Evolutionary conservation across 495 filamentous ascomycete genomes (phyloP).

Genomic region (Coniosporium apollinis): DNA sequence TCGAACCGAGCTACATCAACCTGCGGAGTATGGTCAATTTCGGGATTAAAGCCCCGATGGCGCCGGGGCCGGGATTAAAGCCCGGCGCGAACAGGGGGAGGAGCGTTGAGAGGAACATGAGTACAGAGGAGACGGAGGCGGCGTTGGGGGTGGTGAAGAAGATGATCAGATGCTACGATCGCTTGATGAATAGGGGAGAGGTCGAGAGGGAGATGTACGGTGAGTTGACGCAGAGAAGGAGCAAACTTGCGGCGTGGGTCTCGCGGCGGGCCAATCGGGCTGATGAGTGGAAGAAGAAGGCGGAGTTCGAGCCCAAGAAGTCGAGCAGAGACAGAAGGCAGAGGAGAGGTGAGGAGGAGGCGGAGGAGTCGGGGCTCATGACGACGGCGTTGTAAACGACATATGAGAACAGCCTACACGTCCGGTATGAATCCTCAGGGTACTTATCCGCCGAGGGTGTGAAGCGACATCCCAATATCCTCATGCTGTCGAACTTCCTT

Average conservation of each 20-base stretch:
- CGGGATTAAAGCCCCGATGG: too few species aligned
- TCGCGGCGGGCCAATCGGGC: neutral
- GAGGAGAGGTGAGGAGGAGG: too few species aligned
- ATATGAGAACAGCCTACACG: too few species aligned
- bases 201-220: constrained; percentile 5
- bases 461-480: too few species aligned
- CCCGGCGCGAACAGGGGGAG: too few species aligned
- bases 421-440: too few species aligned
- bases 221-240: neutral
- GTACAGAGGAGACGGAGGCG: neutral
- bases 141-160: neutral
- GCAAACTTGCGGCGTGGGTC: neutral
- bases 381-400: too few species aligned
- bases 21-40: constrained; percentile 4
- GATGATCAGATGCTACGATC: constrained; percentile 1
- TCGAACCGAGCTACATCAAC: constrained; percentile 6
- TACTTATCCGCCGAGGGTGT: too few species aligned
- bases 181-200: constrained; percentile 5
- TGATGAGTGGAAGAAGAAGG: neutral
- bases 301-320: too few species aligned
- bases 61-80: neutral
- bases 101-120: neutral
- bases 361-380: too few species aligned
- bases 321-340: too few species aligned
- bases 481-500: too few species aligned